Percentiles rank a stretch among this genome's conserved stretches.
These are phyloP conservation scores for Cyclotella kingstonii DNA, from an alignment of 108 stramenopile species.

Conservation along the genomic window DNA sequence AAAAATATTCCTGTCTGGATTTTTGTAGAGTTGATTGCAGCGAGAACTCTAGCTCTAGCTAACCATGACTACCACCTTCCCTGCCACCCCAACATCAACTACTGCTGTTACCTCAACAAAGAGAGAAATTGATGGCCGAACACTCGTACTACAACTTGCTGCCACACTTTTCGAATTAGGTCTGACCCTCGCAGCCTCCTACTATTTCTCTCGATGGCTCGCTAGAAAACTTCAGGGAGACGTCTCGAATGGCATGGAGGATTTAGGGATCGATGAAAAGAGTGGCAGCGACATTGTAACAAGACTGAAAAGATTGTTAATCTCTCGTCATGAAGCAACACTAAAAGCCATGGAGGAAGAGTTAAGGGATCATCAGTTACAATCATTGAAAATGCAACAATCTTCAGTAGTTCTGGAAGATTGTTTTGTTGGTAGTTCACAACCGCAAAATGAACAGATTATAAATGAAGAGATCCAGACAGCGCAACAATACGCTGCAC, in stretches of 20 bases:
- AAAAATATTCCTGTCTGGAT: no score
- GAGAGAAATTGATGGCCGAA: slow-evolving; percentile 21
- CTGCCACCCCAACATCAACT: no score
- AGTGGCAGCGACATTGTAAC: slow-evolving; percentile 11
- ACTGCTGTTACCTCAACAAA: background rate
- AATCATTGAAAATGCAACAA: slow-evolving; percentile 10
- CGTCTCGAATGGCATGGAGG: slow-evolving; percentile 3
- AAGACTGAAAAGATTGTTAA: slow-evolving; percentile 13
- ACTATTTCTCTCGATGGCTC: slow-evolving; percentile 34
- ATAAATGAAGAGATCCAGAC: background rate
- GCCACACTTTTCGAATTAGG: slow-evolving; percentile 29
- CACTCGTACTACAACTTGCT: slow-evolving; percentile 12
- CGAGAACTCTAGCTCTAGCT: no score
- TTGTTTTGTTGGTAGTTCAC: no score
- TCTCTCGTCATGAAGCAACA: slow-evolving; percentile 26
- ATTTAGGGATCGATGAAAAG: slow-evolving; percentile 8
- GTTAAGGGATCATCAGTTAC: slow-evolving; percentile 18
- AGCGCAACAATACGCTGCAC: slow-evolving; percentile 8
- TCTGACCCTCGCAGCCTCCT: slow-evolving; percentile 37
- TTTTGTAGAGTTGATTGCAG: no score
- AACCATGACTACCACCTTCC: background rate
- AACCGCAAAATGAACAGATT: slow-evolving; percentile 10
- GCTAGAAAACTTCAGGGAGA: slow-evolving; percentile 12
- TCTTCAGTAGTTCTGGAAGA: background rate
- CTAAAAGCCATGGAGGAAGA: slow-evolving; percentile 34